Conservation (phyloP, 2,329 filamentous ascomycete species). For the Thelonectria discophora region DNA sequence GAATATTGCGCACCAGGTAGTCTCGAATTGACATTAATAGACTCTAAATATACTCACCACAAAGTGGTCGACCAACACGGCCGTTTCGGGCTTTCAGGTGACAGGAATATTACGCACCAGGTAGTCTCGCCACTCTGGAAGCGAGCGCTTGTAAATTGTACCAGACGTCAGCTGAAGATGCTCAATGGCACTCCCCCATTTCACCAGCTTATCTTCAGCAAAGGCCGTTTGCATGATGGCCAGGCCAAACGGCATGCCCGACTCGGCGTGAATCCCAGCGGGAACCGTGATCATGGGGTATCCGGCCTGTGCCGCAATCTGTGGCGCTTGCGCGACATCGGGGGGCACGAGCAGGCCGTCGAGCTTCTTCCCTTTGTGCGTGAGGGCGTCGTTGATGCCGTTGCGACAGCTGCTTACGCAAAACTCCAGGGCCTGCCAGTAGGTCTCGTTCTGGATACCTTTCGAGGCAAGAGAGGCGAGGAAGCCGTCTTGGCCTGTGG, state of each 20-base stretch:
- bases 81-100: constrained; percentile 35
- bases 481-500: constrained; percentile 77
- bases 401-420: constrained; percentile 66
- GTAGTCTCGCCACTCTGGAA: constrained; percentile 64
- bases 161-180: constrained; percentile 58
- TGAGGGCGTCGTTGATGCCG: constrained; percentile 75
- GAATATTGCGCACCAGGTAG: constrained; percentile 58
- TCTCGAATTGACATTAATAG: constrained; percentile 27
- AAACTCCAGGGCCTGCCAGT: constrained; percentile 72
- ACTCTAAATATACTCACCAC: no score
- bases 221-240: constrained; percentile 68
- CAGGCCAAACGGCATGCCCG: constrained; percentile 69
- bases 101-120: constrained; percentile 55
- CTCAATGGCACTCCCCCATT: constrained; percentile 71
- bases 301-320: constrained; percentile 78
- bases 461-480: constrained; percentile 68
- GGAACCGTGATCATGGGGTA: constrained; percentile 79
- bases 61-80: no score
- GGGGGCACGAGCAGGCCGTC: constrained; percentile 74
- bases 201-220: constrained; percentile 65
- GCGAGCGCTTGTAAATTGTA: constrained; percentile 56
- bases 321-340: constrained; percentile 72
- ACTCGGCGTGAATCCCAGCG: constrained; percentile 62
- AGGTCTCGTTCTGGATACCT: constrained; percentile 70
- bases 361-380: constrained; percentile 55